Evolutionary conservation across 106 monocot genomes (phyloP), one percentile per base, ranked within the genome.

Genomic region (Narthecium ossifragum): DNA sequence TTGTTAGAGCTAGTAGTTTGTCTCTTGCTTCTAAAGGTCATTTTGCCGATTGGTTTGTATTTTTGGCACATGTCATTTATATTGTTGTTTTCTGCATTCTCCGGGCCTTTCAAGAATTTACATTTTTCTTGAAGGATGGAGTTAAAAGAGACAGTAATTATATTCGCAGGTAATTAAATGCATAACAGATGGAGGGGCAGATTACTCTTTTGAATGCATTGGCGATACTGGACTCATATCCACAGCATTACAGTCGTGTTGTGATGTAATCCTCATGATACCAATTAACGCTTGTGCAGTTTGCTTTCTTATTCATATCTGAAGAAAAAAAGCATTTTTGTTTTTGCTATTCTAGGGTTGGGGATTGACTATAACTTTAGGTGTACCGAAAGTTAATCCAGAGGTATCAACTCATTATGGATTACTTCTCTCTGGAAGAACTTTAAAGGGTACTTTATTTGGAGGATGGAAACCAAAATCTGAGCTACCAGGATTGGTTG

Each of bases 391-490:
- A 80, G 32, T 29, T 34, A 88, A 81, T 15, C 84, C 85, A 20
- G 79, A 76, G 48, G 68, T 92, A 0, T 70, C 81, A 61, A 50
- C 81, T 73, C 88, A 93, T 72, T 93, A 88, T 70, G 82, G 60
- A 15, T 63, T 73, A 51, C 65, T 93, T 56, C 84, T 93, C 25
- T 82, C 79, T 46, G 93, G 93, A 73, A 88, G 77, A 80, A 93
- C 93, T 30, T 57, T 93, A 48, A 93, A 88, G 67, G 93, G 93
- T 49, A 82, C 88, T 75, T 58, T 93, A 33, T 93, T 88, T 77
- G 93, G 93, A 69, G 93, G 93, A 65, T 93, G 93, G 93, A 93
- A 66, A 63, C 93, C 93, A 26, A 93, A 93, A 70, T 79, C 93
- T 63, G 93, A 93, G 8, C 82, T 93, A 34, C 93, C 93, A 46